Evolutionary conservation across 495 filamentous ascomycete species (phyloP), one percentile per base, ranked within the genome.

Genomic region (Talaromyces wortmannii): DNA sequence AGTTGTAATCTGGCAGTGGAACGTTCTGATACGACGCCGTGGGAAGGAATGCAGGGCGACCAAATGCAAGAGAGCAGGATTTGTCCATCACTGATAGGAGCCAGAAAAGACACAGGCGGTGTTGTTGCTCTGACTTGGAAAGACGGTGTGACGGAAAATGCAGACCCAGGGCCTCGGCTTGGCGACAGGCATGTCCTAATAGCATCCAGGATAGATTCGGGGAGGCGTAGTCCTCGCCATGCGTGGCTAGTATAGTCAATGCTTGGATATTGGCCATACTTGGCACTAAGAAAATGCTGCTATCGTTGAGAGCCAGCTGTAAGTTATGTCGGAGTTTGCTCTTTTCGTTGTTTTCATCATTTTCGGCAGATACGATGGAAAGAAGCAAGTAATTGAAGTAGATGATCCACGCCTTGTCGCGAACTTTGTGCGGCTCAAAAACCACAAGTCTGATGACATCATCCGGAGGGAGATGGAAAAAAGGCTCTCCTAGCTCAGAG

Each of bases 191-290:
- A 47, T 63, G 59, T 16, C 59, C 55, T 4, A 65, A 56, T 1
- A 67, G 44, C 53, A 63, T 65, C 65, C 61, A 67, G 16, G 63
- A 65, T 6, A 63, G 17, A 42, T 63, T 67, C 10, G 65, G 65
- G n/a, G 65, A 52, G 16, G 59, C 55, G 32, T 54, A 66, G 23
- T 67, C 60, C 48, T 67, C 58, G 32, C 61, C 58, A 33, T 66
- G 61, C 12, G 57, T 44, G 5, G 62, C 58, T 13, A 64, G 48
- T 16, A 67, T 33, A 18, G 53, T 48, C 18, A 67, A 49, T 32
- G 63, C 59, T 49, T 67, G 63, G 8, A 67, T 51, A 30, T 56
- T 63, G 12, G 54, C 32, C 29, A 57, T 45, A 44, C 47, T 52
- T 18, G 63, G 61, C n/a, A 62, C 56, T 16, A 67, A 56, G 32